Evolutionary conservation across 805 yeast genomes (phyloP), one percentile per base, ranked within the genome.

Genomic region (Wickerhamiella spandovensis): DNA sequence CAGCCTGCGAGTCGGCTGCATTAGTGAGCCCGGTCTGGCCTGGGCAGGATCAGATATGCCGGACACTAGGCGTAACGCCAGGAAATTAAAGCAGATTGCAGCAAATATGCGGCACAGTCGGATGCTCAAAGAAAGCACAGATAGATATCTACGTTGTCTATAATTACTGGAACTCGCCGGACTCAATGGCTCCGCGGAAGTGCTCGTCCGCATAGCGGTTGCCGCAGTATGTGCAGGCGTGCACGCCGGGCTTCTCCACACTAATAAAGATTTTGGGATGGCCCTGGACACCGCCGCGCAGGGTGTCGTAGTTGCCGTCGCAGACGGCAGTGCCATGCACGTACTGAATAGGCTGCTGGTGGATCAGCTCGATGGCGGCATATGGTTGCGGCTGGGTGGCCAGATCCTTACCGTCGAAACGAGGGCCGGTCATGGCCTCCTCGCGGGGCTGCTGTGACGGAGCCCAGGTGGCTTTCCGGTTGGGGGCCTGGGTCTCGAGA

Each of bases 201-300:
- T 51, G 56, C 52, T 50, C 56, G 51, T 60, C 57, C 32, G 63
- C 64, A 47, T 54, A 61, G 32, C 64, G 58, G 54, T 51, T 53
- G 37, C 64, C 64, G 51, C 95, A 85, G 71, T 85, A 85, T 8
- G 86, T 86, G 69, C 95, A 85, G 18, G 83, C 71, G 48, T 78
- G 76, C 13, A 84, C 74, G 53, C 79, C 77, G 41, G 86, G 82
- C 63, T 78, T 79, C 64, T 85, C 95, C 62, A 86, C 74, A 66
- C 84, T 84, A 66, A 85, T 84, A 64, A 68, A 85, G 21, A 85
- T 78, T 64, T 81, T 82, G 43, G 95, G 95, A 64, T 85, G 95
- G 18, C 95, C 95, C 60, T 77, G 78, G 20, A 69, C 71, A 10
- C 83, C 84, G 41, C 62, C 62, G 43, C 55, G 58, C 58, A 73